Base-by-base conservation (phyloP, 148 eudicot genomes). In the Cornus florida region DNA sequence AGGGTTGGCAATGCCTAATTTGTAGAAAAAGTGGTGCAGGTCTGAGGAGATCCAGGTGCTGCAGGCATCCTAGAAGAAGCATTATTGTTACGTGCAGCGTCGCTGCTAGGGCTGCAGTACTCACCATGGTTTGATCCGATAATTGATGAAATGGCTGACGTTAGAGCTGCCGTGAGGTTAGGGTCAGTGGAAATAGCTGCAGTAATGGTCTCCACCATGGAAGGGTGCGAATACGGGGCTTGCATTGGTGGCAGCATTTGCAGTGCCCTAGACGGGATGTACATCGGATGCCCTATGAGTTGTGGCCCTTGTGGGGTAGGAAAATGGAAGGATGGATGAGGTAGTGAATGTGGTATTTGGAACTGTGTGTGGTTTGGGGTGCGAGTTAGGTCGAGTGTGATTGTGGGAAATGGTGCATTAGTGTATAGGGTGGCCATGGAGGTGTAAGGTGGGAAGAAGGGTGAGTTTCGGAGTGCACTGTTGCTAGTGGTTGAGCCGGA, bases 141-240 rank as follows among this genome's bases (percentile, higher is more conserved):
- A 14, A 77, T 69, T 7, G 80, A 77, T 14, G 74, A 39, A 28
- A 77, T 69, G 14, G 80, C 80, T 3, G 80, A 67, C 11, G 80
- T 73, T 22, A 77, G 67, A 2, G 74, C 74, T 28, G 80, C 74
- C 19, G 80, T 50, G 67, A 77, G 53, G 28, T 77, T 69, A 8
- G 80, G 80, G 74, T 77, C 80, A 50, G 50, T n/a, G 57, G 80
- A 31, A 28, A 77, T 77, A 9, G 79, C 79, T 4, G 79, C 79
- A 12, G 79, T 77, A 17, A 72, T 62, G 5, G 80, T 73, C 10
- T 71, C 7, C 12, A 77, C 48, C 62, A 73, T 69, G 73, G 59
- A 53, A 53, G 59, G 17, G 4, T 12, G 59, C 59, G 14, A 1
- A 13, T 53, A 16, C 19, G 59, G 12, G 0, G 7, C 12, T 48